Base-by-base conservation (phyloP, 129 eudicot genomes). In the Oenanthe sinensis region DNA sequence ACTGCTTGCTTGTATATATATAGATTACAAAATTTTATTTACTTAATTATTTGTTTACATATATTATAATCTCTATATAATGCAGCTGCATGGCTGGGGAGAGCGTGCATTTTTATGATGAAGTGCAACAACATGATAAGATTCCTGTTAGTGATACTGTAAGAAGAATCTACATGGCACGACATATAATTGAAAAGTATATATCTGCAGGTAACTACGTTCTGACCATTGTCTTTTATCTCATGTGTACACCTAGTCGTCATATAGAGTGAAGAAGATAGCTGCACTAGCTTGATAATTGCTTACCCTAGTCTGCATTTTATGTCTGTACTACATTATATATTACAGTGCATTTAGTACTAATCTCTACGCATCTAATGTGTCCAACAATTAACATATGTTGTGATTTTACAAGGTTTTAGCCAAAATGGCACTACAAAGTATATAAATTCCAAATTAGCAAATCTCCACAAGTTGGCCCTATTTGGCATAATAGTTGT, bases 41-140 rank as follows among this genome's bases (percentile, higher is more conserved):
- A 30, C 45, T 81, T 50, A 16, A 30, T 54, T 46, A 28, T 39
- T 70, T 5, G 5, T 72, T 42, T 8, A 33, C 12, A 14, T 17
- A 26, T 74, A 22, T n/a, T 5, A 46, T 26, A n/a, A 24, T 74
- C 13, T 74, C 24, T 45, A 24, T 46, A 46, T 46, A 46, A 46
- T 84, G 77, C 81, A 93, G 98, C 68, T 93, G 98, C 85, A 83
- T 90, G 85, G 98, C 98, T 71, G 98, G 98, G 69, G 98, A 93
- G 89, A 90, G 96, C 74, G 84, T 93, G 52, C 98, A 90, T 87
- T 93, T 90, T 79, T 93, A 90, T 74, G 90, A 90, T 79, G 98
- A 93, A 89, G 94, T 88, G 72, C 94, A 84, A 77, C 94, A 85
- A 81, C 91, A 88, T 52, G 91, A 91, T 65, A 90, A 81, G 58